phyloP scores from a whole-genome alignment of 345 rosid species.

The Diplotaxis tenuifolia region DNA sequence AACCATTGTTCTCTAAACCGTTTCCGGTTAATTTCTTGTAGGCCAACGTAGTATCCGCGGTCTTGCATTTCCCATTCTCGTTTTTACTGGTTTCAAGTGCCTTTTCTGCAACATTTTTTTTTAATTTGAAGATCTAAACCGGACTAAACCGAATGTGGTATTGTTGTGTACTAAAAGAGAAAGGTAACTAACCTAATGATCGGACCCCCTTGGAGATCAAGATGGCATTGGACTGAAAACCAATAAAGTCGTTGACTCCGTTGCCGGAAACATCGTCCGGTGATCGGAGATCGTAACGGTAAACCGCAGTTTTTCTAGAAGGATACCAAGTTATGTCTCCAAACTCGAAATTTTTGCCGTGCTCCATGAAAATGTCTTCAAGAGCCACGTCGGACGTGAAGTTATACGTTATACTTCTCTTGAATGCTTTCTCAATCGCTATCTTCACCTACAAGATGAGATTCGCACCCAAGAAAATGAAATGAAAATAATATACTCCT shows the following conservation, averaged over 20 bases:
- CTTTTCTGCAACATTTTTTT: slow-evolving; percentile 52
- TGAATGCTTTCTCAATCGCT: slow-evolving; percentile 58
- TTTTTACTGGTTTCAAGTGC: slow-evolving; percentile 44
- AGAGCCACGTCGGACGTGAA: slow-evolving; percentile 60
- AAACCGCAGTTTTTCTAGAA: slow-evolving; percentile 63
- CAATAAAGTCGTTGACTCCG: slow-evolving; percentile 67
- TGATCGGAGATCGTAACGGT: slow-evolving; percentile 65
- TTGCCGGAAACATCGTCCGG: slow-evolving; percentile 48
- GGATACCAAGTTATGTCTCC: slow-evolving; percentile 92
- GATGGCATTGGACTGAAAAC: slow-evolving; percentile 68
- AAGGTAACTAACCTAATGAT: slow-evolving; percentile 49
- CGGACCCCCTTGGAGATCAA: slow-evolving; percentile 56
- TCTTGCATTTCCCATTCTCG: slow-evolving; percentile 53
- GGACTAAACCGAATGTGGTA: background rate
- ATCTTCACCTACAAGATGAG: slow-evolving; percentile 53
- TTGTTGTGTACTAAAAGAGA: background rate
- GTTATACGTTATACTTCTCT: slow-evolving; percentile 68
- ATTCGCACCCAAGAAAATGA: background rate
- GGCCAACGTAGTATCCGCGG: slow-evolving; percentile 57
- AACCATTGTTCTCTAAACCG: slow-evolving; percentile 65
- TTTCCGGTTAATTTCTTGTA: slow-evolving; percentile 60
- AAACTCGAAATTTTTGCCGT: slow-evolving; percentile 63
- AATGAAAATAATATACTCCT: too few relatives aligned
- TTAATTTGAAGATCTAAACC: background rate
- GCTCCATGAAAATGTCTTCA: slow-evolving; percentile 53